Evolutionary conservation across 345 rosid genomes (phyloP).

Genomic region (Acer saccharum): DNA sequence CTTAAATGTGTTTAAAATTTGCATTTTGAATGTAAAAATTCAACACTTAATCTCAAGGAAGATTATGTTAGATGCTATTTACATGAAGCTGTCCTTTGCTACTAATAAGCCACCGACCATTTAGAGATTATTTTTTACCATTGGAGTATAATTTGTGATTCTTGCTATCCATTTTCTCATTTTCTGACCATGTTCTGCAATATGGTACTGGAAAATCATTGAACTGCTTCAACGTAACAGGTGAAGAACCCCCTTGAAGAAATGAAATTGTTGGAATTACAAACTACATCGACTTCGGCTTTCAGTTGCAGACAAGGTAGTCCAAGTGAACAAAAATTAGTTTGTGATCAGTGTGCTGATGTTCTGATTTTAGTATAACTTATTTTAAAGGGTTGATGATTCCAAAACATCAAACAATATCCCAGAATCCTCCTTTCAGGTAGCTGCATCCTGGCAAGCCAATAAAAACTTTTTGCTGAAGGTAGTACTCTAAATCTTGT

Average conservation of each 20-base stretch:
- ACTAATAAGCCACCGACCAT: background rate
- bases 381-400: constrained; percentile 58
- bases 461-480: constrained; percentile 88
- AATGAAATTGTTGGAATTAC: constrained; percentile 86
- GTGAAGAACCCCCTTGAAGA: constrained; percentile 87
- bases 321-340: constrained; percentile 1
- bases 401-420: constrained; percentile 32
- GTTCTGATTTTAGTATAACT: constrained; percentile 21
- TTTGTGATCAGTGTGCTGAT: constrained; percentile 3
- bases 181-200: constrained; percentile 10
- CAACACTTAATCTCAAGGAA: background rate
- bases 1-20: background rate
- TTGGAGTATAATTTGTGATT: constrained; percentile 7
- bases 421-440: constrained; percentile 74
- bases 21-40: background rate
- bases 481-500: constrained; percentile 39
- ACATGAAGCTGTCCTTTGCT: background rate
- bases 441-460: constrained; percentile 97
- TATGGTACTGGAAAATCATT: constrained; percentile 12
- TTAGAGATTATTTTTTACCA: background rate
- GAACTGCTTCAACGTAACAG: constrained; percentile 42
- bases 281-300: constrained; percentile 87
- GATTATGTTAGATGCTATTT: background rate
- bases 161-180: background rate
- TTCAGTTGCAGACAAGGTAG: constrained; percentile 88